These are phyloP conservation scores for Lodderomyces theae DNA, from an alignment of 1,139 yeast species.

Conservation along the genomic window DNA sequence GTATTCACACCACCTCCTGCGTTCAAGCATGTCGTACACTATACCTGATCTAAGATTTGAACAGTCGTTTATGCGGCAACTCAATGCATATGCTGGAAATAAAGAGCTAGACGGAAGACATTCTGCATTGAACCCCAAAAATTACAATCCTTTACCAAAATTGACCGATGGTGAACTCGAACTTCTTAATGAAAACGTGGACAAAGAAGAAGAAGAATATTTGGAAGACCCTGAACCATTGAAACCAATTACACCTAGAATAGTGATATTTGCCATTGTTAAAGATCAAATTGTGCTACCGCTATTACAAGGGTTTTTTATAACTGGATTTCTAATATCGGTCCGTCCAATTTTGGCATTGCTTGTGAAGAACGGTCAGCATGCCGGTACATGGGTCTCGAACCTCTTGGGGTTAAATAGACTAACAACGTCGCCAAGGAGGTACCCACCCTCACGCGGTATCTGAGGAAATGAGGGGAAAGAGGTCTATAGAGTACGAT, in stretches of 20 bases:
- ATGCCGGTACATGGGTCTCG: conserved; percentile 28
- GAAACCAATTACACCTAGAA: conserved; percentile 42
- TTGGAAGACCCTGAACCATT: conserved; percentile 22
- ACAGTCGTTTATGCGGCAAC: conserved; percentile 52
- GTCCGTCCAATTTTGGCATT: conserved; percentile 28
- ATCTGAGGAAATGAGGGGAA: too few relatives aligned
- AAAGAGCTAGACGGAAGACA: conserved; percentile 5
- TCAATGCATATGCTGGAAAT: conserved; percentile 34
- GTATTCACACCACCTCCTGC: neutral
- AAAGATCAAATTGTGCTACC: conserved; percentile 73
- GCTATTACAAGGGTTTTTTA: conserved; percentile 45
- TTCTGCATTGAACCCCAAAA: conserved; percentile 1
- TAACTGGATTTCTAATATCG: conserved; percentile 36
- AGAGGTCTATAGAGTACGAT: too few relatives aligned
- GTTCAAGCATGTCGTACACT: conserved; percentile 24
- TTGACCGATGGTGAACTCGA: conserved; percentile 26
- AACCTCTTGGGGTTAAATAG: conserved; percentile 24
- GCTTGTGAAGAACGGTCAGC: conserved; percentile 31
- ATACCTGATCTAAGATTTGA: conserved; percentile 72
- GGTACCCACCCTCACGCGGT: neutral
- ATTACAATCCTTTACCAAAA: conserved; percentile 8
- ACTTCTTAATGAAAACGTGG: conserved; percentile 22
- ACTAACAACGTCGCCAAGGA: conserved; percentile 3
- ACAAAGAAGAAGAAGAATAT: conserved; percentile 19
- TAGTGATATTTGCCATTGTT: conserved; percentile 53